Evolutionary conservation across 106 monocot species (phyloP), one percentile per base, ranked within the genome.

Genomic region (Cymbidium sinense): DNA sequence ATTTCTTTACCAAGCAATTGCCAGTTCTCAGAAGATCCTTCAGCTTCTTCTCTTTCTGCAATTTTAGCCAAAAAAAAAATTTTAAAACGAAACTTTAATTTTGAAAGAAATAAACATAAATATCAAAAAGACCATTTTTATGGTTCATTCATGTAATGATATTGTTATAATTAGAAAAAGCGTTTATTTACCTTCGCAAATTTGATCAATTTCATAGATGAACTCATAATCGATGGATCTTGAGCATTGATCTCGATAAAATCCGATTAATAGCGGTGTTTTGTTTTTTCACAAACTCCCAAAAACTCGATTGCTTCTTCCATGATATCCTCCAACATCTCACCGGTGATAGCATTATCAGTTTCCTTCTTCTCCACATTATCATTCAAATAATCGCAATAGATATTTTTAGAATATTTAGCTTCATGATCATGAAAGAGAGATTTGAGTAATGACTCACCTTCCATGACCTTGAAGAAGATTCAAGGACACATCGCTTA

Each of bases 401-500:
- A 84, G 19, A 12, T 8, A 23, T 2, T 11, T 77, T 54, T 1
- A 41, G 9, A 4, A 41, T 41, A 41, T 41, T 41, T 41, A 41
- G 9, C 41, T 4, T 41, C 9, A 41, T 41, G 41, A 41, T 41
- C n/a, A n/a, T n/a, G n/a, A n/a, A n/a, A n/a, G n/a, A n/a, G n/a
- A n/a, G n/a, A n/a, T n/a, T n/a, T n/a, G n/a, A n/a, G n/a, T n/a
- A n/a, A n/a, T n/a, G n/a, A n/a, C 54, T 77, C 35, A 90, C 92
- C 93, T 93, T 84, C 85, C 19, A 95, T 77, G 95, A 95, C 90
- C 87, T n/a, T 93, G 95, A 70, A 95, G 81, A 35, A 95, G 85
- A 75, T 83, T 84, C n/a, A n/a, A n/a, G 19, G 84, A 76, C 50
- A 84, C 82, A 50, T 81, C 82, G 90, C 30, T 87, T 89, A 9